phyloP scores from a whole-genome alignment of 306 rosid genomes.

The Vicia sativa region DNA sequence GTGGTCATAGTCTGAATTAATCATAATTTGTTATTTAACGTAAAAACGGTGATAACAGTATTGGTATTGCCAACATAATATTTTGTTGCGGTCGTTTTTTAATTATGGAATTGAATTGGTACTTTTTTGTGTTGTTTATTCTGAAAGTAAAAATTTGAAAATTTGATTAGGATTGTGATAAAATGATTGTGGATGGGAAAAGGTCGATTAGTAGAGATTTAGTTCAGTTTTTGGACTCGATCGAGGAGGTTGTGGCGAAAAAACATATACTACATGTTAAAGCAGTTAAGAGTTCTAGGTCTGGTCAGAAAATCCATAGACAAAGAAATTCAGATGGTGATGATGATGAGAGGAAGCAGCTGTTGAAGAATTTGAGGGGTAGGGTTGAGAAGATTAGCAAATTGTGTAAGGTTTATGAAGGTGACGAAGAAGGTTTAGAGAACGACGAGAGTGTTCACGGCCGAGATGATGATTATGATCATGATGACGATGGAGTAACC shows the following conservation, averaged over 20 bases:
- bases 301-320: constrained; percentile 45
- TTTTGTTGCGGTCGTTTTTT: too few species aligned
- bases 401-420: constrained; percentile 51
- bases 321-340: constrained; percentile 43
- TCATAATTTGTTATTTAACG: too few species aligned
- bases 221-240: constrained; percentile 63
- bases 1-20: too few species aligned
- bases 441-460: constrained; percentile 47
- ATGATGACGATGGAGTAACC: constrained; percentile 46
- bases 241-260: constrained; percentile 66
- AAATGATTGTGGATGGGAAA: constrained; percentile 70
- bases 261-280: constrained; percentile 45
- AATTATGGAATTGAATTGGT: too few species aligned
- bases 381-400: constrained; percentile 75
- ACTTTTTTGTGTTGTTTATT: too few species aligned
- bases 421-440: constrained; percentile 52
- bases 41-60: too few species aligned
- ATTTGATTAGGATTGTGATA: constrained; percentile 58
- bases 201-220: constrained; percentile 67
- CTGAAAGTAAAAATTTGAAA: not conserved
- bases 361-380: constrained; percentile 64
- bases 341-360: constrained; percentile 52
- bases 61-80: too few species aligned
- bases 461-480: constrained; percentile 49
- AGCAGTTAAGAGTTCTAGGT: constrained; percentile 49